phyloP scores from a whole-genome alignment of 306 rosid species.

The Astragalus glycyphyllos region DNA sequence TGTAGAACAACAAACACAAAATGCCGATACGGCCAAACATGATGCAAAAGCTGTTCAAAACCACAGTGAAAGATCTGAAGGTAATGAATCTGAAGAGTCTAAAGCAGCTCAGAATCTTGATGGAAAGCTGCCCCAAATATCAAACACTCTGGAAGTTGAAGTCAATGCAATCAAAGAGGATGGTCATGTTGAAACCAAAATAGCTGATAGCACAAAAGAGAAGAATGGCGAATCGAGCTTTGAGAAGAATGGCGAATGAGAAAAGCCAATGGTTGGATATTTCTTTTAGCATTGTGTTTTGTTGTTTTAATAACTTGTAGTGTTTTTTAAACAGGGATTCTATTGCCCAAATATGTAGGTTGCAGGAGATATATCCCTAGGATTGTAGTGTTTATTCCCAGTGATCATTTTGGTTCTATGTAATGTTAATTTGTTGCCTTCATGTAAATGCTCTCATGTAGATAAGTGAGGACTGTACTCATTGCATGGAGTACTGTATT shows the following conservation, averaged over 20 bases:
- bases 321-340: constrained; percentile 35
- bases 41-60: constrained; percentile 49
- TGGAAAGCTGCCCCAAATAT: constrained; percentile 38
- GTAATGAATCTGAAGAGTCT: constrained; percentile 35
- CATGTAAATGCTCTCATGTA: not conserved
- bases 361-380: constrained; percentile 34
- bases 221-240: constrained; percentile 38
- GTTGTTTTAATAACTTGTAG: constrained; percentile 32
- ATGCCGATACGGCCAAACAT: constrained; percentile 44
- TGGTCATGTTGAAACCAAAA: constrained; percentile 46
- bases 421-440: constrained; percentile 17
- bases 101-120: constrained; percentile 46
- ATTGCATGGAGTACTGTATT: not conserved
- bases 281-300: constrained; percentile 40
- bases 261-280: constrained; percentile 16
- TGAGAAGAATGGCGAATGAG: constrained; percentile 50
- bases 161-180: constrained; percentile 45
- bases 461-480: not conserved
- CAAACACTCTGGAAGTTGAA: constrained; percentile 38
- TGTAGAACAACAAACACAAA: constrained; percentile 45
- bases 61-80: constrained; percentile 25
- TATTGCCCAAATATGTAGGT: constrained; percentile 30
- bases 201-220: constrained; percentile 37
- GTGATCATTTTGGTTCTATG: constrained; percentile 35
- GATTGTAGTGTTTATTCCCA: constrained; percentile 36